A percentile compares a stretch with the other conserved stretches of the same genome.
Conservation (phyloP, 1,139 yeast species). For the Pichia norvegensis region DNA sequence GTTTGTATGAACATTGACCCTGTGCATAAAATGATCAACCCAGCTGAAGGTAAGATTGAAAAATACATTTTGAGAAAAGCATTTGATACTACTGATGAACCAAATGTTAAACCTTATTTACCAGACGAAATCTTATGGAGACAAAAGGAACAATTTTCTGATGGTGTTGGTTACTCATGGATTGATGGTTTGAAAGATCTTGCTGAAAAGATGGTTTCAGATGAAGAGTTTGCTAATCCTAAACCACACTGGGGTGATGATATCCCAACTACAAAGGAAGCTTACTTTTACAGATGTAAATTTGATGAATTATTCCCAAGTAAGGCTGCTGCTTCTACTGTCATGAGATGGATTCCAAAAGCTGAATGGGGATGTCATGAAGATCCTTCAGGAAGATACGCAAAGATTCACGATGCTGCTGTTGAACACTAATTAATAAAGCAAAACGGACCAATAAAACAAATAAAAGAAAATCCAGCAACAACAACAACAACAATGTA, state of each 20-base stretch:
- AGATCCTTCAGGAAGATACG: conserved; percentile 97
- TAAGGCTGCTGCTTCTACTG: conserved; percentile 89
- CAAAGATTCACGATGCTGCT: conserved; percentile 73
- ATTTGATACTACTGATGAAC: conserved; percentile 77
- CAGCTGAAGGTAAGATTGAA: conserved; percentile 67
- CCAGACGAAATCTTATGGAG: conserved; percentile 97
- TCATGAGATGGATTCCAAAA: conserved; percentile 99
- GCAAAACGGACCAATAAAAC: too few relatives aligned
- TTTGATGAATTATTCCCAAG: conserved; percentile 88
- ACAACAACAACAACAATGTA: too few relatives aligned
- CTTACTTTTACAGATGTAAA: conserved; percentile 96
- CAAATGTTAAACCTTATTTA: conserved; percentile 68
- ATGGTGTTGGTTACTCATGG: conserved; percentile 99
- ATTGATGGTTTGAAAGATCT: conserved; percentile 95
- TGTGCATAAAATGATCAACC: conserved; percentile 76
- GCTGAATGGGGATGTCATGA: conserved; percentile 99
- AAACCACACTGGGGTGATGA: conserved; percentile 96
- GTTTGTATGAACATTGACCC: conserved; percentile 94
- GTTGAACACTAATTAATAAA: conserved; percentile 27
- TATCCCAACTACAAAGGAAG: conserved; percentile 95
- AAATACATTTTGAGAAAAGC: conserved; percentile 95
- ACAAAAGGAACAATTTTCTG: conserved; percentile 99
- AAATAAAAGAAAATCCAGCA: too few relatives aligned
- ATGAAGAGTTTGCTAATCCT: conserved; percentile 82
- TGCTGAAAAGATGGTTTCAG: conserved; percentile 79